Conservation (phyloP, 2,329 filamentous ascomycete genomes). For the Aurifilum marmelostoma region DNA sequence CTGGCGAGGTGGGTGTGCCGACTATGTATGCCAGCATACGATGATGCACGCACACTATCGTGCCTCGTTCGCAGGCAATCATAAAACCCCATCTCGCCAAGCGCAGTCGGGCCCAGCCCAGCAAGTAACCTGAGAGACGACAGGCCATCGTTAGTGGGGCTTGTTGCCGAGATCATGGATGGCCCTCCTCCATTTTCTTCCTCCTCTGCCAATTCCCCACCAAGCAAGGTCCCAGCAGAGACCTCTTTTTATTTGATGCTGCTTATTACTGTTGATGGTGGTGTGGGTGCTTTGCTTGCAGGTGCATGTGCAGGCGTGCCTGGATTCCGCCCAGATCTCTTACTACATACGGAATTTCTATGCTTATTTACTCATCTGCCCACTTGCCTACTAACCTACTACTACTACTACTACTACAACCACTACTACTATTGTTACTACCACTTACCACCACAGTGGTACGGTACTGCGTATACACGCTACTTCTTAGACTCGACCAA, state of each 20-base stretch:
- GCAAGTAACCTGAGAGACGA: constrained; percentile 14
- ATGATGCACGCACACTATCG: not conserved
- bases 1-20: not conserved
- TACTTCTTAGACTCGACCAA: not conserved
- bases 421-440: too few species aligned
- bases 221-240: not conserved
- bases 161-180: constrained; percentile 4
- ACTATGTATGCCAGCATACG: not conserved
- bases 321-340: not conserved
- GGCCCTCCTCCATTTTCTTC: not conserved
- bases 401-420: too few species aligned
- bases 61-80: not conserved
- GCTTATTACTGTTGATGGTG: not conserved
- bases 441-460: too few species aligned
- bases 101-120: not conserved
- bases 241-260: not conserved
- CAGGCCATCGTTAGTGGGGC: constrained; percentile 21
- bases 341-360: not conserved
- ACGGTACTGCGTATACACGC: not conserved
- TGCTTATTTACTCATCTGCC: not conserved
- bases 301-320: not conserved
- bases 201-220: not conserved
- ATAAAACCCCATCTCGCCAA: not conserved
- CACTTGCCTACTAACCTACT: not conserved
- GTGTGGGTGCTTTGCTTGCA: not conserved